Evolutionary conservation across 495 filamentous ascomycete species (phyloP), one percentile per base, ranked within the genome.

Genomic region (Aspergillus bertholletiae): DNA sequence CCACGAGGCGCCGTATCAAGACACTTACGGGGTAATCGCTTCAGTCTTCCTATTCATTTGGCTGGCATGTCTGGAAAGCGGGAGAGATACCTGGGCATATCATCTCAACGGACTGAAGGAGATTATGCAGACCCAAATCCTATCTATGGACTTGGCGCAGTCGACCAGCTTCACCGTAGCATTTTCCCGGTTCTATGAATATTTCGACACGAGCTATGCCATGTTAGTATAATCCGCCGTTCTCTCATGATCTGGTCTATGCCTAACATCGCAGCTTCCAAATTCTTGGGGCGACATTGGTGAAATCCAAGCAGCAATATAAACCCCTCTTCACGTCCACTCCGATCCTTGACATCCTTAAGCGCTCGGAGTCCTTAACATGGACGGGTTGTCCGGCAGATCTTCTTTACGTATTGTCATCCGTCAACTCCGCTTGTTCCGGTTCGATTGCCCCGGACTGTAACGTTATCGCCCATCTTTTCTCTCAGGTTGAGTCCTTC

Each of bases 31-130:
- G 4, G 51, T 51, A 12, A 60, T 63, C 27, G 61, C 61, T 17
- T 60, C 54, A n/a, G 53, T 63, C 2, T n/a, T 63, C 2, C 15
- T 63, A 13, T 55, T 56, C 1, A 35, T 60, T 3, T 63, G 61
- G 61, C 45, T 55, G n/a, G 57, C 60, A 5, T 40, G 56, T 0
- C 60, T 63, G 50, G 57, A 60, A 35, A 58, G 53, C n/a, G 56
- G 60, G 24, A 47, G 35, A 45, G 34, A 63, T 20, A 51, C 53
- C 7, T 63, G 57, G 61, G 56, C 40, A 51, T 53, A 46, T 39
- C 57, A 63, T 24, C 51, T 63, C 12, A 39, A 57, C 40, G 61
- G 44, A 28, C 51, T 63, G 21, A 51, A 37, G 11, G 30, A 49
- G 26, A 53, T 58, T 20, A 52, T 59, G 47, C 56, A 51, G 23